Evolutionary conservation across 1,139 yeast genomes (phyloP).

Genomic region (Candida labiduridarum): DNA sequence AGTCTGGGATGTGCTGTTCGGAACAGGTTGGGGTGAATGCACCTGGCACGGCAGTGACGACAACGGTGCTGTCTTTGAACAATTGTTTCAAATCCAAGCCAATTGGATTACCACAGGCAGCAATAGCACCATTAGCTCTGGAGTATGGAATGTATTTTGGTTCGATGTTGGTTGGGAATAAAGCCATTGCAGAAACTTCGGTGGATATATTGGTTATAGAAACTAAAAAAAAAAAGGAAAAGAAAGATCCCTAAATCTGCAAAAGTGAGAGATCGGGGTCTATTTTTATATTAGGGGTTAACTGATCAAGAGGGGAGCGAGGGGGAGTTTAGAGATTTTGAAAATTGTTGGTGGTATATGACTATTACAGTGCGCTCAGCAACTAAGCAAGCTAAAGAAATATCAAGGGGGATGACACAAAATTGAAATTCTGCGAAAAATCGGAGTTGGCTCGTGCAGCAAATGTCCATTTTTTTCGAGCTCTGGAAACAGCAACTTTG

Average conservation of each 20-base stretch:
- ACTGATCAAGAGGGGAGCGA: neutral
- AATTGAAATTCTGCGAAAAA: neutral
- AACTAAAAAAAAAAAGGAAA: neutral
- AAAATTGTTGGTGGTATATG: neutral
- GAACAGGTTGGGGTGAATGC: conserved; percentile 93
- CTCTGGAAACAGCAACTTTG: neutral
- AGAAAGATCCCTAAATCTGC: neutral
- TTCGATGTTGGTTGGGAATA: conserved; percentile 54
- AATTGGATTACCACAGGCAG: conserved; percentile 58
- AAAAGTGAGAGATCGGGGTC: neutral
- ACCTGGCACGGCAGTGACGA: conserved; percentile 84
- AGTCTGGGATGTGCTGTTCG: conserved; percentile 79
- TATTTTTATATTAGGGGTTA: neutral
- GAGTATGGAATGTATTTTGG: conserved; percentile 61
- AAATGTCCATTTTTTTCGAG: neutral
- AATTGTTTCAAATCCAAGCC: conserved; percentile 52
- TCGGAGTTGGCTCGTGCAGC: neutral
- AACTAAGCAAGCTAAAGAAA: neutral
- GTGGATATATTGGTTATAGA: neutral
- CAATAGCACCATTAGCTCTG: conserved; percentile 41
- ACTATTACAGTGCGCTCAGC: neutral
- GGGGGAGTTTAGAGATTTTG: neutral
- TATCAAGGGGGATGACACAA: neutral
- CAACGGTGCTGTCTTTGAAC: conserved; percentile 55
- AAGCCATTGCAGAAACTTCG: neutral